phyloP scores from a whole-genome alignment of 2,329 filamentous ascomycete species.

The Sclerotinia borealis region DNA sequence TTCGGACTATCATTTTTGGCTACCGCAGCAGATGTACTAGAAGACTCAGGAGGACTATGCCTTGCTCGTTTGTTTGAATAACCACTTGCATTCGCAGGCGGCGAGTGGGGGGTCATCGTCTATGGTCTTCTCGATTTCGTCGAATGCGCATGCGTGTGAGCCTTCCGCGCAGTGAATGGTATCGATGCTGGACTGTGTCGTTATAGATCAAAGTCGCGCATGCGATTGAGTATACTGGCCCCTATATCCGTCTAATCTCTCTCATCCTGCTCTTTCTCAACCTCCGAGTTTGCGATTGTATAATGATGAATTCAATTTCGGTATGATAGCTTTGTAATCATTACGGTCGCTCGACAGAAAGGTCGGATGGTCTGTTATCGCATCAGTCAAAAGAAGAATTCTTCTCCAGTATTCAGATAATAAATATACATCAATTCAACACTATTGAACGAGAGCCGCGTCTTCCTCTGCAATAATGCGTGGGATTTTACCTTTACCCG shows the following conservation, averaged over 20 bases:
- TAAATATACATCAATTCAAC: background rate
- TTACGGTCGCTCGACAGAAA: background rate
- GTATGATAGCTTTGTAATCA: background rate
- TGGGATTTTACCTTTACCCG: background rate
- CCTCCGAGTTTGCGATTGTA: background rate
- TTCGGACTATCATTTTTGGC: conserved; percentile 19
- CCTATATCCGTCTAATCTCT: background rate
- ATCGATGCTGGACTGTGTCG: background rate
- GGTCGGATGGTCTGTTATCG: conserved; percentile 2
- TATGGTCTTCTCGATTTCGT: background rate
- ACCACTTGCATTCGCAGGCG: conserved; percentile 41
- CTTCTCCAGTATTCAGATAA: background rate
- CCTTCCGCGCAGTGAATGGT: background rate
- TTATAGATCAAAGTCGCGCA: background rate
- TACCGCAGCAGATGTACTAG: conserved; percentile 30
- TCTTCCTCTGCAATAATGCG: background rate
- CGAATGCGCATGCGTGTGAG: background rate
- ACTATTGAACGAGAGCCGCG: conserved; percentile 8
- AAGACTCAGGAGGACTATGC: conserved; percentile 42
- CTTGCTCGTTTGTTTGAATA: conserved; percentile 52
- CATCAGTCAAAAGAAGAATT: background rate
- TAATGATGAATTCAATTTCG: background rate
- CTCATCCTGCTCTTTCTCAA: conserved; percentile 4
- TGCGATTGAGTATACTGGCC: background rate
- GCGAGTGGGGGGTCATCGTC: conserved; percentile 43